Evolutionary conservation across 306 rosid species (phyloP), one percentile per base, ranked within the genome.

Genomic region (Abrus precatorius): DNA sequence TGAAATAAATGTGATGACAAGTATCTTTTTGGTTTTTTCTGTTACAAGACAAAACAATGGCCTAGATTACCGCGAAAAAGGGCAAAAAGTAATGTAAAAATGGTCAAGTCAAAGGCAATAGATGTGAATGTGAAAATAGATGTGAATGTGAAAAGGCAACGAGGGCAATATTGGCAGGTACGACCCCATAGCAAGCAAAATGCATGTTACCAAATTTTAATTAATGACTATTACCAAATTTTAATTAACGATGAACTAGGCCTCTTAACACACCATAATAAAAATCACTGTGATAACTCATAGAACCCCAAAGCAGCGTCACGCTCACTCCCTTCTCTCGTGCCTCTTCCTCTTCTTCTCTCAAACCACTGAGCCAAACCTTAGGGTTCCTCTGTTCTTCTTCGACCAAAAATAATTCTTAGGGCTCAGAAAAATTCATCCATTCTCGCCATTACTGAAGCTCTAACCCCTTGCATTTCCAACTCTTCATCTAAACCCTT

Each of bases 331-430:
- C 4, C 83, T 45, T 50, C 56, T 12, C 30, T 6, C 33, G 78
- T 82, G 76, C 43, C 75, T 41, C 55, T 13, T 50, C 47, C 6
- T 50, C 47, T 43, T 56, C 56, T 74, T 68, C 80, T 49, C 54
- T 28, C 52, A 41, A 10, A 48, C 12, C 5, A 60, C 8, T 80
- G 66, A 49, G 73, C 6, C 7, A 73, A 84, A 54, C 88, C 65
- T 83, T 85, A 83, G 88, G 77, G 83, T 88, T 84, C 77, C 83
- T 79, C 76, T 80, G 72, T 73, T 68, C 74, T 75, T 84, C 55
- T 56, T 86, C 65, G 3, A 47, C 82, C 72, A 4, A 5, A 27
- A 76, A 49, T 41, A 6, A 38, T 6, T 45, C 73, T 56, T 76
- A 71, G 84, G 82, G 88, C 77, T 78, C 61, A 72, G 20, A 72